Evolutionary conservation across 306 rosid genomes (phyloP).

Genomic region (Trifolium subterraneum): DNA sequence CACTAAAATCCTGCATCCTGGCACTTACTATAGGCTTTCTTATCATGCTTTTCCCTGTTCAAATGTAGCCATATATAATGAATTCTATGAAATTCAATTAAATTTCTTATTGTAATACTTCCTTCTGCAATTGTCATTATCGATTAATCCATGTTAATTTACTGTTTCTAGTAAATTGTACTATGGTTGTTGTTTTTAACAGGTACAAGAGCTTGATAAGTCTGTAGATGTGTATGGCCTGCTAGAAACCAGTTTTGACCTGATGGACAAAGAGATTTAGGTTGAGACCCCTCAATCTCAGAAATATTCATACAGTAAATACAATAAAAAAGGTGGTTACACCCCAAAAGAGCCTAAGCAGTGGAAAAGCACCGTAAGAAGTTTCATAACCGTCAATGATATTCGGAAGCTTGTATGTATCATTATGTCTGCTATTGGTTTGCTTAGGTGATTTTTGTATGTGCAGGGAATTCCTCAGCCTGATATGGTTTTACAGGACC

Average conservation of each 20-base stretch:
- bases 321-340: constrained; percentile 48
- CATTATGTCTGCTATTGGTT: too few relatives aligned
- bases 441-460: too few relatives aligned
- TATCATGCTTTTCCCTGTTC: neutral
- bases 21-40: neutral
- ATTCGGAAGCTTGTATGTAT: constrained; percentile 60
- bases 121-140: constrained; percentile 13
- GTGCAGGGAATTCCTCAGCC: too few relatives aligned
- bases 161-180: constrained; percentile 2
- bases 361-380: constrained; percentile 55
- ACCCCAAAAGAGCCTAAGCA: constrained; percentile 51
- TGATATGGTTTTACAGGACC: too few relatives aligned
- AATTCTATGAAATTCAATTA: constrained; percentile 5
- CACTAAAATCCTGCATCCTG: constrained; percentile 15
- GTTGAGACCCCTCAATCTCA: constrained; percentile 36
- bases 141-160: neutral
- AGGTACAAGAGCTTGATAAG: constrained; percentile 67
- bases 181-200: constrained; percentile 31
- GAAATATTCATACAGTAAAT: constrained; percentile 49
- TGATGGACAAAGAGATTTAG: constrained; percentile 42
- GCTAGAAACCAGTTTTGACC: constrained; percentile 55
- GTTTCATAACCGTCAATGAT: constrained; percentile 55
- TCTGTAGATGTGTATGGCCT: constrained; percentile 61
- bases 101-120: constrained; percentile 6
- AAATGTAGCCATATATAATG: neutral